phyloP scores from a whole-genome alignment of 768 basidiomycete species.

The Tylopilus vinaceipallidus region DNA sequence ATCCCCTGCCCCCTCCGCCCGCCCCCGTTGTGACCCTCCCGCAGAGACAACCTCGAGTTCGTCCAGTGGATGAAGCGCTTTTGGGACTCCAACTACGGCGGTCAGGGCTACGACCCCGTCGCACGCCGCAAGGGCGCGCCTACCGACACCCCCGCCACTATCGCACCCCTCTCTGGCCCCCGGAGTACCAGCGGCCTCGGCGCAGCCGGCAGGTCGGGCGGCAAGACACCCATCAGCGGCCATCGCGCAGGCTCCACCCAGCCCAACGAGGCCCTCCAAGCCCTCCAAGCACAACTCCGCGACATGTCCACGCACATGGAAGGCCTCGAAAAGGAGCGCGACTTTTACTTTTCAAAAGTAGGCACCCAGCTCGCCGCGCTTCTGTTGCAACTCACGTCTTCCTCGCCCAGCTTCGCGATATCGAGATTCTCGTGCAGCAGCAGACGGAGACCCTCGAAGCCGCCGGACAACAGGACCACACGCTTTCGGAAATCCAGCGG shows the following conservation, averaged over 20 bases:
- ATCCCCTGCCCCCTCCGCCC: background rate
- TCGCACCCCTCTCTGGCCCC: constrained; percentile 58
- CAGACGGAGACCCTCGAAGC: constrained; percentile 63
- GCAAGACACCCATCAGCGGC: constrained; percentile 70
- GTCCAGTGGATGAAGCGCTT: constrained; percentile 95
- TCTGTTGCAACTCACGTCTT: constrained; percentile 3
- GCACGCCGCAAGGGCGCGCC: constrained; percentile 76
- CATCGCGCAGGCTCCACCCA: constrained; percentile 65
- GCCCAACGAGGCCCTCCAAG: constrained; percentile 63
- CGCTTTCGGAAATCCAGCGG: constrained; percentile 79
- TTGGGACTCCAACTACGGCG: constrained; percentile 92
- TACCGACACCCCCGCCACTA: constrained; percentile 74
- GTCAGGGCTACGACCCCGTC: constrained; percentile 83
- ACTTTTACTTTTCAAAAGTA: constrained; percentile 99
- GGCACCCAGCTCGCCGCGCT: constrained; percentile 14
- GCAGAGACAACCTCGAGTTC: constrained; percentile 96
- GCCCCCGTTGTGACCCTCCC: constrained; percentile 13
- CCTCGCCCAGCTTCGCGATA: constrained; percentile 80
- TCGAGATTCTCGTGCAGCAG: constrained; percentile 90
- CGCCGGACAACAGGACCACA: constrained; percentile 54
- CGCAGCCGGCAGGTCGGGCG: constrained; percentile 51
- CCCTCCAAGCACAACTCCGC: constrained; percentile 71
- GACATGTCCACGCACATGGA: constrained; percentile 83
- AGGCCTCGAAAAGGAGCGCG: constrained; percentile 93
- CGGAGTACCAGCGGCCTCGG: constrained; percentile 39